Conservation (phyloP, 2,329 filamentous ascomycete genomes). For the Sarocladium strictum region DNA sequence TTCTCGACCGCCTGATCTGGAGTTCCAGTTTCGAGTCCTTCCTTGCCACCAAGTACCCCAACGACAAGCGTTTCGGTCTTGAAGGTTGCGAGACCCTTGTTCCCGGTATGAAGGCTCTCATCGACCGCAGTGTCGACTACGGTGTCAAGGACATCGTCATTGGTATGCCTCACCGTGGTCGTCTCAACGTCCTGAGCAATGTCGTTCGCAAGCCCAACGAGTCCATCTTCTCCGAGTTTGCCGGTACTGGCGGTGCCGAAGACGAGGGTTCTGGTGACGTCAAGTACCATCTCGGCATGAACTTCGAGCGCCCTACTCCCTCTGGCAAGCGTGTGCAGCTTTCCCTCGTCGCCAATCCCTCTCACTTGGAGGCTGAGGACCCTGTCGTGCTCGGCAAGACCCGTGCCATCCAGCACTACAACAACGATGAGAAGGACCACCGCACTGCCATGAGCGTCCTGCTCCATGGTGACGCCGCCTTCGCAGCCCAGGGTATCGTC, state of each 20-base stretch:
- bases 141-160: slow-evolving; percentile 99
- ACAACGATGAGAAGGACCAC: slow-evolving; percentile 88
- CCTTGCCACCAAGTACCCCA: slow-evolving; percentile 95
- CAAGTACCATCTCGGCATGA: slow-evolving; percentile 99
- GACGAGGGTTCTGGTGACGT: slow-evolving; percentile 98
- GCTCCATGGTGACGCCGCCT: slow-evolving; percentile 94
- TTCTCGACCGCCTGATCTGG: slow-evolving; percentile 97
- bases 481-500: slow-evolving; percentile 93
- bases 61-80: slow-evolving; percentile 98
- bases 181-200: slow-evolving; percentile 96
- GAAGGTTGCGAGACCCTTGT: slow-evolving; percentile 97
- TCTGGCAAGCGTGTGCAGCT: slow-evolving; percentile 99
- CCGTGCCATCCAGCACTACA: slow-evolving; percentile 97
- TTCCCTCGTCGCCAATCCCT: slow-evolving; percentile 95
- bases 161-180: slow-evolving; percentile 97
- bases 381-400: slow-evolving; percentile 97
- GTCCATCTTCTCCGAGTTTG: slow-evolving; percentile 98
- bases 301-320: slow-evolving; percentile 96
- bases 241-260: slow-evolving; percentile 76
- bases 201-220: slow-evolving; percentile 99
- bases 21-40: slow-evolving; percentile 96
- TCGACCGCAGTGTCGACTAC: slow-evolving; percentile 96
- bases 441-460: slow-evolving; percentile 90
- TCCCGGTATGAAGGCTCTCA: slow-evolving; percentile 98
- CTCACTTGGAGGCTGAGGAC: slow-evolving; percentile 96